Conservation (phyloP, 2,329 filamentous ascomycete genomes). For the Pseudopithomyces maydicus region DNA sequence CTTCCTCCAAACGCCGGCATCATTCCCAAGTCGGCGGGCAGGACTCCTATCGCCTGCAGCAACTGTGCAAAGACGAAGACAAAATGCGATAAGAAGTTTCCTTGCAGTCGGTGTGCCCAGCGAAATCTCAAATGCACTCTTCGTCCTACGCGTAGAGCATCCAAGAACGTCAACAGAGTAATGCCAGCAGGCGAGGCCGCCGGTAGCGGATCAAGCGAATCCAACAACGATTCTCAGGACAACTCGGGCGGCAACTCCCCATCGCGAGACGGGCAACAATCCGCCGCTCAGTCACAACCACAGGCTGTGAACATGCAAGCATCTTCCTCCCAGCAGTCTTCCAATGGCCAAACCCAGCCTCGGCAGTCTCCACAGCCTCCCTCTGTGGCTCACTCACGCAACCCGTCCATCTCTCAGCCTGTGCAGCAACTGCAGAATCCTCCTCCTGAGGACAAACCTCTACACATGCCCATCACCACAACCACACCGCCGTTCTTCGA, state of each 20-base stretch:
- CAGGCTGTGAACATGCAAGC: neutral
- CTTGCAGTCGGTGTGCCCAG: slow-evolving; percentile 57
- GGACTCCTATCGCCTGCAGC: slow-evolving; percentile 59
- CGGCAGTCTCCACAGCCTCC: slow-evolving; percentile 39
- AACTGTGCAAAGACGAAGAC: slow-evolving; percentile 61
- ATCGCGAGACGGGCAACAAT: slow-evolving; percentile 22
- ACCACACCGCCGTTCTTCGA: slow-evolving; percentile 49
- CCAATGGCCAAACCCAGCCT: slow-evolving; percentile 15
- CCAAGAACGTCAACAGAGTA: slow-evolving; percentile 47
- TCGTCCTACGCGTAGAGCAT: slow-evolving; percentile 54
- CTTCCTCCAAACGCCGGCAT: slow-evolving; percentile 55
- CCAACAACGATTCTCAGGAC: slow-evolving; percentile 36
- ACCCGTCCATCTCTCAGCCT: slow-evolving; percentile 39
- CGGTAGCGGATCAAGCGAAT: slow-evolving; percentile 42
- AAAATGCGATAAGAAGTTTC: slow-evolving; percentile 61
- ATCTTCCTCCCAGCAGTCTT: slow-evolving; percentile 24
- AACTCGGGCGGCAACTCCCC: slow-evolving; percentile 44
- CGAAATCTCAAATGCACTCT: slow-evolving; percentile 54
- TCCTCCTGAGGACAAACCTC: slow-evolving; percentile 39
- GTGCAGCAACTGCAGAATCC: slow-evolving; percentile 36
- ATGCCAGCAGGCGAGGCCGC: slow-evolving; percentile 26
- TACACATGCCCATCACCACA: slow-evolving; percentile 32
- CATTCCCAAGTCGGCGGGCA: slow-evolving; percentile 57
- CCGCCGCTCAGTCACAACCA: slow-evolving; percentile 2
- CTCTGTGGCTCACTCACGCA: slow-evolving; percentile 36